Conservation (phyloP, 495 filamentous ascomycete species). For the Trichocladium uniseriatum region DNA sequence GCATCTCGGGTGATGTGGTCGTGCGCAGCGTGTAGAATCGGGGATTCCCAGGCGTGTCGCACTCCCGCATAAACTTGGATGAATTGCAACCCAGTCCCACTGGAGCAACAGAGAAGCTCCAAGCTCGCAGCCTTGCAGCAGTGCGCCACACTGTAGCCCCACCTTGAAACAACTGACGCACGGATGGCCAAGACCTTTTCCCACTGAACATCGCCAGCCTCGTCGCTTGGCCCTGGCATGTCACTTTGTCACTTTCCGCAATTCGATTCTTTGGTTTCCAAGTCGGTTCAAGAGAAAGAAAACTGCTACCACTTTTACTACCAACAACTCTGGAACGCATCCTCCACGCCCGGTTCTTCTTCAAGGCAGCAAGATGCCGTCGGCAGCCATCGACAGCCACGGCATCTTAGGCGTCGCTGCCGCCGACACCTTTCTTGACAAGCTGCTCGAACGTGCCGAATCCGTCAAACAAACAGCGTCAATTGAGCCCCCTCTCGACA, state of each 20-base stretch:
- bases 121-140: conserved; percentile 7
- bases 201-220: not conserved
- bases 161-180: not conserved
- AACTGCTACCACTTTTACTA: too few relatives aligned
- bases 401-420: conserved; percentile 48
- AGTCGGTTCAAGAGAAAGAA: not conserved
- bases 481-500: conserved; percentile 71
- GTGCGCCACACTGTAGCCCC: not conserved
- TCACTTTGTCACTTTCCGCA: not conserved
- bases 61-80: conserved; percentile 9
- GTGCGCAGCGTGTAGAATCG: conserved; percentile 8
- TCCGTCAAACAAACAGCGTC: conserved; percentile 52
- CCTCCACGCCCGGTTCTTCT: too few relatives aligned
- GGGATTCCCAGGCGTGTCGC: conserved; percentile 8
- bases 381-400: conserved; percentile 30
- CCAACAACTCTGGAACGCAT: too few relatives aligned
- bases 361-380: conserved; percentile 39
- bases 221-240: not conserved
- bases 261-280: not conserved
- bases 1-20: conserved; percentile 29
- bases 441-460: conserved; percentile 56
- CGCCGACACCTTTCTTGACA: conserved; percentile 47
- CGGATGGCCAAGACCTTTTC: not conserved
- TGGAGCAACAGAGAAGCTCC: conserved; percentile 1
- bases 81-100: too few relatives aligned